phyloP scores from a whole-genome alignment of 2,329 filamentous ascomycete species.

The Thermoascus crustaceus region DNA sequence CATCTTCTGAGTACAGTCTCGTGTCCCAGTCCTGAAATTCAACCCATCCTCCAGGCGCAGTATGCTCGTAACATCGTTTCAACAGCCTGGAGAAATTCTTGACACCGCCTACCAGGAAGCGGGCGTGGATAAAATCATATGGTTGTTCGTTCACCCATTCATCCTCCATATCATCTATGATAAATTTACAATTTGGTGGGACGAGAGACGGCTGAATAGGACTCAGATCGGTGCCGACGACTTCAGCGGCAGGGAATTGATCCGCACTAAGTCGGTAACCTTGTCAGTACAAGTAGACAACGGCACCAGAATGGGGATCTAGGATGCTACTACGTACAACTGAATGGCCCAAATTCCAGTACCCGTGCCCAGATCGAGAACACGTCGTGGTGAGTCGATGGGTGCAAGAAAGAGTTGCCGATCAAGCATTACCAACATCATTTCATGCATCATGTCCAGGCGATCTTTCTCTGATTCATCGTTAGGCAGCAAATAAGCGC shows the following conservation, averaged over 20 bases:
- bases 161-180: slow-evolving; percentile 51
- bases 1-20: slow-evolving; percentile 16
- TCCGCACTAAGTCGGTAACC: slow-evolving; percentile 11
- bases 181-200: slow-evolving; percentile 48
- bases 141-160: slow-evolving; percentile 45
- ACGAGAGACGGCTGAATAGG: slow-evolving; percentile 26
- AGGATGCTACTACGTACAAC: too few relatives aligned
- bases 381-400: slow-evolving; percentile 9
- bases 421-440: slow-evolving; percentile 9
- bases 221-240: slow-evolving; percentile 21
- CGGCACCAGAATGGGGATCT: slow-evolving; percentile 6
- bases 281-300: too few relatives aligned
- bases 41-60: slow-evolving; percentile 29
- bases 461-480: slow-evolving; percentile 13
- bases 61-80: slow-evolving; percentile 39
- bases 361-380: slow-evolving; percentile 14
- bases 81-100: slow-evolving; percentile 48
- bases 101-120: slow-evolving; percentile 49
- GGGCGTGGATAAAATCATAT: slow-evolving; percentile 54
- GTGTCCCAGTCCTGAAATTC: slow-evolving; percentile 31
- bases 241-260: slow-evolving; percentile 16
- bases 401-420: slow-evolving; percentile 13
- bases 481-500: slow-evolving; percentile 7
- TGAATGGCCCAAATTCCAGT: slow-evolving; percentile 22
- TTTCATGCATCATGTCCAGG: slow-evolving; percentile 13